These are phyloP conservation scores for Aspergillus sp. DNA, from an alignment of 2,329 filamentous ascomycete genomes.

Conservation along the genomic window DNA sequence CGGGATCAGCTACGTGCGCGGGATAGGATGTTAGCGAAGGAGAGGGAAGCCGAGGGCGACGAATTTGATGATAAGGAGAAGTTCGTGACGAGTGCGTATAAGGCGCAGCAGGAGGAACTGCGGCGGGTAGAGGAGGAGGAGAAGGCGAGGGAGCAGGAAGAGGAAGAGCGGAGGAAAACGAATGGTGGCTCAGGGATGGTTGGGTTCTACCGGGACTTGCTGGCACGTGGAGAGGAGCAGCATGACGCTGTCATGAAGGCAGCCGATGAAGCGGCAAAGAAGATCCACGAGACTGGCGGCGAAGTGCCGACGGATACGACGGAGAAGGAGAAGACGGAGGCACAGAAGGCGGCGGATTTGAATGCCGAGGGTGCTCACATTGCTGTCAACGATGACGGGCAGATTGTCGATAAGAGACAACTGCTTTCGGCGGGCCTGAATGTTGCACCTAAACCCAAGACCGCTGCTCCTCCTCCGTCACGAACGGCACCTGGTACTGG, in stretches of 20 bases:
- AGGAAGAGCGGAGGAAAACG: slow-evolving; percentile 51
- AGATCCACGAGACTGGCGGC: slow-evolving; percentile 31
- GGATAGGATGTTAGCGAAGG: slow-evolving; percentile 60
- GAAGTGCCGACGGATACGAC: slow-evolving; percentile 25
- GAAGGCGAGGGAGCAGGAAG: slow-evolving; percentile 57
- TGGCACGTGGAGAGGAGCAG: slow-evolving; percentile 57
- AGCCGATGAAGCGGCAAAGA: slow-evolving; percentile 45
- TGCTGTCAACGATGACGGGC: slow-evolving; percentile 62
- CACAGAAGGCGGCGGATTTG: slow-evolving; percentile 57
- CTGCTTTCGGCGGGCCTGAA: slow-evolving; percentile 63
- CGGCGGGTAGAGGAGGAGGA: slow-evolving; percentile 57
- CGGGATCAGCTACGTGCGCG: slow-evolving; percentile 62
- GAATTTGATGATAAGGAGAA: slow-evolving; percentile 67
- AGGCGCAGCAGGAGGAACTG: slow-evolving; percentile 63
- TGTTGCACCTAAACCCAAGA: slow-evolving; percentile 56
- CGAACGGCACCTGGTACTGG: slow-evolving; percentile 17
- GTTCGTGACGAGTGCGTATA: slow-evolving; percentile 66
- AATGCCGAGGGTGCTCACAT: slow-evolving; percentile 53
- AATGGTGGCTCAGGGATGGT: slow-evolving; percentile 56
- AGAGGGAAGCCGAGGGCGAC: slow-evolving; percentile 65
- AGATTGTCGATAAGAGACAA: slow-evolving; percentile 64
- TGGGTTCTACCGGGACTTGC: slow-evolving; percentile 60
- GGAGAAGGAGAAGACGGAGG: slow-evolving; percentile 48
- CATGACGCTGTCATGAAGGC: slow-evolving; percentile 59
- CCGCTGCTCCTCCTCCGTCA: slow-evolving; percentile 15